A percentile compares a stretch with the other conserved stretches of the same genome.
Conservation (phyloP, 2,329 filamentous ascomycete species). For the Beauveria medogensis region DNA sequence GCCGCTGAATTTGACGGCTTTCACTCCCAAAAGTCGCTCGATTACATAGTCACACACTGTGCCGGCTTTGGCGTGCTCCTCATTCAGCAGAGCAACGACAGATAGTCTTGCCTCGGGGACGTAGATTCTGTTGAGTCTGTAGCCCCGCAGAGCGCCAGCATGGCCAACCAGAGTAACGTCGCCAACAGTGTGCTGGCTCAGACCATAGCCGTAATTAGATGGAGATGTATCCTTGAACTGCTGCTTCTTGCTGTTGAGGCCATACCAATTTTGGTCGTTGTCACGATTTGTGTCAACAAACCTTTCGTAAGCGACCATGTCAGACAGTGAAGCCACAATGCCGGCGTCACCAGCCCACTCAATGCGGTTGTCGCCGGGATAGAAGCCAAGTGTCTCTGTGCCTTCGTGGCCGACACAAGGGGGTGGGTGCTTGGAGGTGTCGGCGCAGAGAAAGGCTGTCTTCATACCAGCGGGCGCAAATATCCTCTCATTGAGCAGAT, state of each 20-base stretch:
- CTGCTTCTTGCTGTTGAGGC: slow-evolving; percentile 12
- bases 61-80: slow-evolving; percentile 23
- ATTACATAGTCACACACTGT: slow-evolving; percentile 23
- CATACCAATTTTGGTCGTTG: slow-evolving; percentile 27
- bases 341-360: slow-evolving; percentile 40
- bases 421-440: slow-evolving; percentile 30
- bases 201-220: slow-evolving; percentile 30
- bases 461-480: slow-evolving; percentile 34
- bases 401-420: slow-evolving; percentile 37
- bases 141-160: slow-evolving; percentile 34
- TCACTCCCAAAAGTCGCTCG: slow-evolving; percentile 20
- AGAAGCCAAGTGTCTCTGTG: slow-evolving; percentile 27
- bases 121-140: slow-evolving; percentile 28
- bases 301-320: slow-evolving; percentile 38
- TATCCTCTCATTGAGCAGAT: slow-evolving; percentile 28
- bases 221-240: slow-evolving; percentile 24
- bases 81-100: slow-evolving; percentile 33
- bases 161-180: slow-evolving; percentile 26
- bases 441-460: slow-evolving; percentile 29
- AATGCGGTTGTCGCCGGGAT: slow-evolving; percentile 30
- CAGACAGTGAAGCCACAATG: slow-evolving; percentile 32
- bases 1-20: slow-evolving; percentile 13
- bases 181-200: slow-evolving; percentile 20
- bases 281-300: slow-evolving; percentile 26
- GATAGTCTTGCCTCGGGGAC: slow-evolving; percentile 26